Conservation (phyloP, 179 eudicot genomes). For the Spergularia azorica region DNA sequence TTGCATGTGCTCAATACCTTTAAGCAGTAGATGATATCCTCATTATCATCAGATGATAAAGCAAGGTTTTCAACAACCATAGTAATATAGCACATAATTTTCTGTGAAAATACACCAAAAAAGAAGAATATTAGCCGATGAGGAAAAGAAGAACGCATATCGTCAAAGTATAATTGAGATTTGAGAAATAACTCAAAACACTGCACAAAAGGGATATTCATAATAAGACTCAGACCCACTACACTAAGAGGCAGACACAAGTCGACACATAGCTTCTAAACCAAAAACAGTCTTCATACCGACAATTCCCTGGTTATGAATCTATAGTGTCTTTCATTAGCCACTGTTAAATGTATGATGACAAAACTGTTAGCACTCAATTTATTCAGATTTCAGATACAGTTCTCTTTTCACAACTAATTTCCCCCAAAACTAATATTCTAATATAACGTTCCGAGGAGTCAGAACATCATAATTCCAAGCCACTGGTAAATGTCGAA, state of each 20-base stretch:
- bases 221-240: neutral
- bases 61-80: constrained; percentile 92
- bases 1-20: constrained; percentile 51
- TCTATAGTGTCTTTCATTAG: neutral
- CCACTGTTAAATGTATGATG: neutral
- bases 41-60: constrained; percentile 83
- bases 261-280: neutral
- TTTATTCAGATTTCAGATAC: neutral
- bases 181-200: no score
- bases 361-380: neutral
- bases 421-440: neutral
- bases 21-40: constrained; percentile 88
- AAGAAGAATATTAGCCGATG: constrained; percentile 14
- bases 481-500: constrained; percentile 2
- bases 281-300: neutral
- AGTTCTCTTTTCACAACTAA: neutral
- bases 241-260: neutral
- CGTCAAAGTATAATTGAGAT: neutral
- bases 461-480: neutral
- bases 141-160: neutral
- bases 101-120: constrained; percentile 51
- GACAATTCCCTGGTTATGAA: no score
- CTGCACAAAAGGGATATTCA: neutral
- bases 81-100: constrained; percentile 87
- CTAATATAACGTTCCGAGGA: neutral